Base-by-base conservation (phyloP, 23 red algal species). In the Gracilaria caudata region DNA sequence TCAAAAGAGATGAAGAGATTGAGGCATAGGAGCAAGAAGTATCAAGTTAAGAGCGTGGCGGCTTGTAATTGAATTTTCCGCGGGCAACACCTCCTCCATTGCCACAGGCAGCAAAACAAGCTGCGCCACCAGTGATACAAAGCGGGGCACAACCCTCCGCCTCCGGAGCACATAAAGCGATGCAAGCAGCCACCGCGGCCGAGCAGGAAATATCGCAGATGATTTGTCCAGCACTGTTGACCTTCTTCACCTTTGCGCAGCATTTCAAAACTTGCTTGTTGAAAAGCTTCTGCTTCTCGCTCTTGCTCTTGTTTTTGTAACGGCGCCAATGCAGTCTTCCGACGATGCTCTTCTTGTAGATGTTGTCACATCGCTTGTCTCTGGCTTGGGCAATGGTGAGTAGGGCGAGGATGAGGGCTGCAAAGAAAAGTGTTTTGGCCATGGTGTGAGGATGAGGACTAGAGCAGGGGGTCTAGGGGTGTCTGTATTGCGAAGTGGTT, bases 91-190 rank as follows among this genome's bases (percentile, higher is more conserved):
- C 70, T 7, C 38, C 38, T 6, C 70, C 7, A 45, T 24, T 46
- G 10, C 43, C 43, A 49, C 70, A 75, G 25, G 70, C 37, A 19
- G 37, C 43, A 75, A 38, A 28, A 49, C 70, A 75, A 19, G 70
- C 70, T 5, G 70, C 70, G 3, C 70, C 70, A 47, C 29, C 70
- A 19, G 70, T 49, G 38, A 75, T 47, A 47, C 70, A 75, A 25
- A 29, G 21, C 19, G 70, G 70, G 8, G 39, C 70, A 36, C 70
- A 75, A 75, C 21, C 21, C 37, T 75, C 70, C 23, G 70, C 70
- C 19, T 75, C 70, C 4, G 70, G 70, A 46, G 70, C 70, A 47
- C 70, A 75, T 21, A 49, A 23, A 75, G n/a, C 70, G 5, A 75
- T 75, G 38, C 70, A 75, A 24, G 43, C 37, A 7, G 0, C 38